Percentiles rank a stretch among this genome's conserved stretches.
phyloP scores from a whole-genome alignment of 2,329 filamentous ascomycete genomes.

The Fusarium sarcochroum region DNA sequence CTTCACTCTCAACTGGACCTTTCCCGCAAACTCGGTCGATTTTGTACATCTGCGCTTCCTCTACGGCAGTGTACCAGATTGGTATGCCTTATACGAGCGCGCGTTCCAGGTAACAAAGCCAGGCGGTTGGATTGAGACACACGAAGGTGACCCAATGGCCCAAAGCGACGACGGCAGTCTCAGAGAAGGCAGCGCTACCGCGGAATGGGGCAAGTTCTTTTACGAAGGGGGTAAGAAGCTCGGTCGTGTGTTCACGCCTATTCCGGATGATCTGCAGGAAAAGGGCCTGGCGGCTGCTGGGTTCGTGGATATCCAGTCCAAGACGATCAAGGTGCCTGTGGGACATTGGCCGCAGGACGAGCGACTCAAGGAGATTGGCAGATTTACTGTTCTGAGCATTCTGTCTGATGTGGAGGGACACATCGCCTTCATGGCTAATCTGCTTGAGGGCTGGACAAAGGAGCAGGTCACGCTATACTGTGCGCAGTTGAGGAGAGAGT shows the following conservation, averaged over 20 bases:
- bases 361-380: constrained; percentile 37
- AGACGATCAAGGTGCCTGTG: constrained; percentile 41
- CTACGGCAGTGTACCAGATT: constrained; percentile 69
- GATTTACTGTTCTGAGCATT: constrained; percentile 51
- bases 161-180: constrained; percentile 52
- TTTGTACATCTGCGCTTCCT: constrained; percentile 72
- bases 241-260: constrained; percentile 48
- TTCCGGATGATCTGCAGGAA: constrained; percentile 29
- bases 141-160: constrained; percentile 48
- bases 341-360: constrained; percentile 41
- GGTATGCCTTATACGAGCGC: constrained; percentile 65
- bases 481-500: constrained; percentile 51
- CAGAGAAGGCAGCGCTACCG: constrained; percentile 44
- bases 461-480: constrained; percentile 54
- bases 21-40: constrained; percentile 61
- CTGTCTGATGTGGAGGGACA: constrained; percentile 55
- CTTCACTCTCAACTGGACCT: constrained; percentile 51
- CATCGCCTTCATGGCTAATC: constrained; percentile 50
- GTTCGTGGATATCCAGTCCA: constrained; percentile 40
- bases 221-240: constrained; percentile 49
- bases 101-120: constrained; percentile 67
- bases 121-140: constrained; percentile 62
- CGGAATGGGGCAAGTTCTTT: constrained; percentile 49
- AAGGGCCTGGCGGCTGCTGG: constrained; percentile 38
- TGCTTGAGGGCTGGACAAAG: constrained; percentile 55